Percentiles rank a stretch among this genome's conserved stretches.
Conservation (phyloP, 805 yeast species). For the Zygosaccharomyces bailii region DNA sequence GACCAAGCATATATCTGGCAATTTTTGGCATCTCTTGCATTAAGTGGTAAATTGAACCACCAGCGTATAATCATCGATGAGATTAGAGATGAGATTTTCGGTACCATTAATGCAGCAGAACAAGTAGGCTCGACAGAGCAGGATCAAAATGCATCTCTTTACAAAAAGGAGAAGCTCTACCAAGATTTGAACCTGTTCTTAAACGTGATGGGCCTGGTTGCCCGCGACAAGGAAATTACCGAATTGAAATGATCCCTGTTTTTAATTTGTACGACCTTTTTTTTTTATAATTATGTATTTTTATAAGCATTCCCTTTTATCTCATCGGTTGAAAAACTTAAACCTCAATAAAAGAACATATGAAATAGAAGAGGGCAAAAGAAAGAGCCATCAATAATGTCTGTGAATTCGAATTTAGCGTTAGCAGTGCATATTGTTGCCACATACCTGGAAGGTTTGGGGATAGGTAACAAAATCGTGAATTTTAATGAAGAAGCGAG, state of each 20-base stretch:
- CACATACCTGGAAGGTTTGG: slow-evolving; percentile 5
- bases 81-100: slow-evolving; percentile 88
- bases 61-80: slow-evolving; percentile 94
- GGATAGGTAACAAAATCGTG: background rate
- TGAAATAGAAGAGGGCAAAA: background rate
- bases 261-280: background rate
- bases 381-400: background rate
- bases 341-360: background rate
- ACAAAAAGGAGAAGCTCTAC: slow-evolving; percentile 56
- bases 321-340: slow-evolving; percentile 6
- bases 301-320: slow-evolving; percentile 7
- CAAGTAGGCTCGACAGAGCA: slow-evolving; percentile 37
- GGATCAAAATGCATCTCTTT: slow-evolving; percentile 37
- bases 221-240: slow-evolving; percentile 82
- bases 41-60: slow-evolving; percentile 85
- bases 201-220: slow-evolving; percentile 94
- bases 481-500: slow-evolving; percentile 5
- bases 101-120: slow-evolving; percentile 77
- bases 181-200: slow-evolving; percentile 85
- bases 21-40: slow-evolving; percentile 87
- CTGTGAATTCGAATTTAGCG: slow-evolving; percentile 8
- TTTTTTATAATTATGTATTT: slow-evolving; percentile 9
- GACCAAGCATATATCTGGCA: slow-evolving; percentile 94
- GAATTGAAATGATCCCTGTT: slow-evolving; percentile 50
- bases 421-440: slow-evolving; percentile 12